Base-by-base conservation (phyloP, 768 basidiomycete species). In the Pisolithus microcarpus region DNA sequence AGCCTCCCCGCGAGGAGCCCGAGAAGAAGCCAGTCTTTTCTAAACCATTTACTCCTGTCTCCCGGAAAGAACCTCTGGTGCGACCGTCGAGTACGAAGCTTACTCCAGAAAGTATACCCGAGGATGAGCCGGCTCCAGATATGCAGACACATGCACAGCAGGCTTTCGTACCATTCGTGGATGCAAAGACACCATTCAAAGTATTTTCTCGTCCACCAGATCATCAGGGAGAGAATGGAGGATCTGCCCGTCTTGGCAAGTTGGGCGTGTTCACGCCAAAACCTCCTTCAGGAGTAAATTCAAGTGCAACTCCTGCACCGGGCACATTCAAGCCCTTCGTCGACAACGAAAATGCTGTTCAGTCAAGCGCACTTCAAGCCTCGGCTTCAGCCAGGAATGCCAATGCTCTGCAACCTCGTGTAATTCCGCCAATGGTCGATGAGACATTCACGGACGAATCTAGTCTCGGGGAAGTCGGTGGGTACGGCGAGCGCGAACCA, bases 141-240 rank as follows among this genome's bases (percentile, higher is more conserved):
- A 54, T 48, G 24, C 53, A 58, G 36, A 37, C 44, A 28, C 60
- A 52, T 9, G 53, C 54, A 44, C 48, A 56, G 39, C 68, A 70
- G 36, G 73, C 73, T 72, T 73, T 75, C 49, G 62, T 64, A 24
- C 70, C 75, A 3, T 71, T 74, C 49, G 62, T 62, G 7, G 73
- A 76, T 45, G 56, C 68, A 7, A 63, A 71, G 48, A 62, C 70
- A 13, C 72, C 74, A 10, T 72, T 73, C 60, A 85, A 70, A 55
- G 87, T 90, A 18, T 90, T 90, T 65, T 85, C 80, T 52, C 78
- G 84, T 15, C 87, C 75, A n/a, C 67, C 82, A 0, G 55, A 52
- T 34, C 63, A 61, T 38, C 71, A 75, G 43, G 61, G 65, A 23
- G 75, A 77, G 52, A 72, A 65, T 54, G 65, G 66, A 6, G 48